Evolutionary conservation across 345 rosid genomes (phyloP), one percentile per base, ranked within the genome.

Genomic region (Triadica sebifera): DNA sequence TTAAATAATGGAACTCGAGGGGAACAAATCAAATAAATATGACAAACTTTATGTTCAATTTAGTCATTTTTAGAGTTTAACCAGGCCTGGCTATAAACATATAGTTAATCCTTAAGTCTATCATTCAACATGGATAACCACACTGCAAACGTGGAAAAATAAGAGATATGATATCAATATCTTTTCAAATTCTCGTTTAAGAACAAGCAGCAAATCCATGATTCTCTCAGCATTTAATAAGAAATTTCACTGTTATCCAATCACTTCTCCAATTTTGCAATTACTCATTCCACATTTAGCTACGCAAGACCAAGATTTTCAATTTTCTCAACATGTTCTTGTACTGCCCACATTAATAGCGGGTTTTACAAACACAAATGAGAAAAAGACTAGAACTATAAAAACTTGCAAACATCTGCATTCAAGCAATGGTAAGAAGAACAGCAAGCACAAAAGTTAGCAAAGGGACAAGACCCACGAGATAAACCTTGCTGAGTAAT

Each of bases 401-500:
- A 55, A n/a, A 65, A 25, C 56, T 64, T 24, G 90, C 80, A 80
- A 94, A 79, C 62, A 91, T 76, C 96, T 94, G 87, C 81, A 80
- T 52, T 41, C 65, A 51, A 69, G 67, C 50, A 49, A 62, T 60
- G 70, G 67, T 59, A 24, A 60, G 67, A 56, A 50, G 11, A 53
- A 66, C 13, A 3, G 49, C 47, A 29, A 17, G 52, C 46, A 73
- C 38, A 22, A 50, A 64, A 41, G 72, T 62, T 73, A 49, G 37
- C n/a, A 29, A 46, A 12, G 9, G 16, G 34, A 47, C 55, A 70
- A 15, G 19, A 47, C 67, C 60, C 46, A 39, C 68, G 49, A 52
- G 39, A 47, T 68, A 55, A 55, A 86, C 96, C 89, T 94, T 94
- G 83, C 85, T 88, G 53, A 87, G 90, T 62, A 91, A 85, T 58